Percentiles rank a stretch among this genome's conserved stretches.
These are phyloP conservation scores for Paradendryphiella salina DNA, from an alignment of 2,329 filamentous ascomycete genomes.

Conservation along the genomic window DNA sequence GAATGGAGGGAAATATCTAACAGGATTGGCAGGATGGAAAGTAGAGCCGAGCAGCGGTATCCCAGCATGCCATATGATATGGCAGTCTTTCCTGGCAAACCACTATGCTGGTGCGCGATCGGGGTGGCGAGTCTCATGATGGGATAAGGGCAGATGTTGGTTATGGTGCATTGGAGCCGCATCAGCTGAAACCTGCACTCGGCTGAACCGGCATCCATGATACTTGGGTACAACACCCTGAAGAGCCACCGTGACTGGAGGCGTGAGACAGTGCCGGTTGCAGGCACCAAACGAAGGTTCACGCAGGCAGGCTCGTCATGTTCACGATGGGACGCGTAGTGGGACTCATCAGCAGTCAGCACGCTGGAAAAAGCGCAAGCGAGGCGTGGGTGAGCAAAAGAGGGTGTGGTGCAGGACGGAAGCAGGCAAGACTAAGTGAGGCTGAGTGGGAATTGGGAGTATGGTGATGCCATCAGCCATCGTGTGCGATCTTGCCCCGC, in stretches of 20 bases:
- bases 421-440: constrained; percentile 29
- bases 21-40: constrained; percentile 7
- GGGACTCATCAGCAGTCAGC: constrained; percentile 31
- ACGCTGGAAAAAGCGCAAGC: constrained; percentile 21
- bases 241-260: neutral
- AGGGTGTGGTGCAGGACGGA: constrained; percentile 21
- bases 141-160: constrained; percentile 8
- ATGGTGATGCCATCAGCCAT: constrained; percentile 21
- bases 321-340: constrained; percentile 17
- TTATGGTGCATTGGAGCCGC: constrained; percentile 31
- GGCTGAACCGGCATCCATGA: constrained; percentile 6
- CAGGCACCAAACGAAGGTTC: constrained; percentile 33
- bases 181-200: constrained; percentile 29
- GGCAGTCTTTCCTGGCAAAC: constrained; percentile 8
- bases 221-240: neutral
- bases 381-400: constrained; percentile 29
- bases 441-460: constrained; percentile 23
- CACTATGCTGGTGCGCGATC: neutral
- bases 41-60: constrained; percentile 15
- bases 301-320: constrained; percentile 29
- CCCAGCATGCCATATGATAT: constrained; percentile 17
- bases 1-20: constrained; percentile 4
- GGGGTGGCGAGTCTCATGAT: constrained; percentile 12
- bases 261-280: constrained; percentile 7
- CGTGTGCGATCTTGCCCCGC: constrained; percentile 28